Conservation (phyloP, 306 rosid genomes). For the Rosa lucieae region DNA sequence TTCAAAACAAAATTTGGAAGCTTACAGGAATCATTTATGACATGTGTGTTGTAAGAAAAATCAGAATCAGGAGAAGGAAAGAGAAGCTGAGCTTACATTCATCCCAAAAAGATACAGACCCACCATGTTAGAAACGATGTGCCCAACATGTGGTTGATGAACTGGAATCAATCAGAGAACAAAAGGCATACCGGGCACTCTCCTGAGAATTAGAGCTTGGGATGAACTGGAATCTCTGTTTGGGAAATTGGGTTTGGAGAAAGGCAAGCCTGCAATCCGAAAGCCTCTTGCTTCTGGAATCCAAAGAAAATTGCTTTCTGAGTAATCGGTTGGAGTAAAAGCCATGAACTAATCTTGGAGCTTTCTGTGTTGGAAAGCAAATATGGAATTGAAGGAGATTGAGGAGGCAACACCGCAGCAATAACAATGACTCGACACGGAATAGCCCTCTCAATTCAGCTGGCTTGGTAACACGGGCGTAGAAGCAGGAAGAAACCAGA, state of each 20-base stretch:
- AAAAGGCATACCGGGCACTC: constrained; percentile 33
- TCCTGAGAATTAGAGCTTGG: constrained; percentile 14
- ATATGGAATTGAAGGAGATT: too few species aligned
- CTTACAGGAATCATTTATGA: background rate
- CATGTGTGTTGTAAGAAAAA: background rate
- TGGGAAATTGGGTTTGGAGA: constrained; percentile 35
- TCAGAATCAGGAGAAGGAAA: background rate
- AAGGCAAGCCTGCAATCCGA: constrained; percentile 28
- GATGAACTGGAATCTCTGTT: constrained; percentile 30
- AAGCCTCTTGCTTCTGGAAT: constrained; percentile 17
- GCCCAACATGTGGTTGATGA: constrained; percentile 36
- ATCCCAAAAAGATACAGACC: constrained; percentile 85
- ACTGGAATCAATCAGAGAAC: constrained; percentile 17
- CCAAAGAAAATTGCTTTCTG: too few species aligned
- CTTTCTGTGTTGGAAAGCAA: too few species aligned
- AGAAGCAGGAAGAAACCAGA: too few species aligned
- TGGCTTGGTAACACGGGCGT: too few species aligned
- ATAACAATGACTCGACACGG: too few species aligned
- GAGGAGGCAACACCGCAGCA: too few species aligned
- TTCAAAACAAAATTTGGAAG: background rate
- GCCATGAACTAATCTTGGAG: too few species aligned
- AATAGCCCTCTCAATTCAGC: too few species aligned
- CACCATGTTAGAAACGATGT: constrained; percentile 70
- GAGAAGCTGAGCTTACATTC: constrained; percentile 42
- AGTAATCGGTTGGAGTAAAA: too few species aligned